These are phyloP conservation scores for Tieghemostelium lacteum DNA, from an alignment of 78 protist genomes.

Conservation along the genomic window DNA sequence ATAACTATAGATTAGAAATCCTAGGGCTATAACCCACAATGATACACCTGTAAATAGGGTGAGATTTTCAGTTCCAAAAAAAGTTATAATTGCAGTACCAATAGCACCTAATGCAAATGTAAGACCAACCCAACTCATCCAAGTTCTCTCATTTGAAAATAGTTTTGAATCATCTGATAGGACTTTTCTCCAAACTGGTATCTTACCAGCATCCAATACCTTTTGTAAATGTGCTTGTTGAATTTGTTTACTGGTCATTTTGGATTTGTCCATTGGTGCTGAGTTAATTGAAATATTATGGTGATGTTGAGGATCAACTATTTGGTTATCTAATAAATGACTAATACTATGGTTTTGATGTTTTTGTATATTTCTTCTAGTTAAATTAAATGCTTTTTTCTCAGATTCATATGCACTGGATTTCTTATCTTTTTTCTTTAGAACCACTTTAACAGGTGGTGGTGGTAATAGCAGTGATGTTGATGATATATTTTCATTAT, in stretches of 20 bases:
- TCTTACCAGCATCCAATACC: slow-evolving; percentile 19
- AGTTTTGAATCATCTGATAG: slow-evolving; percentile 61
- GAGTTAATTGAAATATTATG: not conserved
- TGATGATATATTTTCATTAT: not conserved
- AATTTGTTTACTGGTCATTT: not conserved
- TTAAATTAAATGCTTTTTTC: not conserved
- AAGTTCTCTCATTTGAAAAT: slow-evolving; percentile 72
- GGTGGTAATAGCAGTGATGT: slow-evolving; percentile 25
- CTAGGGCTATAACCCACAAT: slow-evolving; percentile 70
- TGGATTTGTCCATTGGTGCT: not conserved
- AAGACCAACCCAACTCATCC: slow-evolving; percentile 77
- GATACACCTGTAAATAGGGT: slow-evolving; percentile 51
- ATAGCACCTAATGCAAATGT: slow-evolving; percentile 71
- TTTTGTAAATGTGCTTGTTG: not conserved
- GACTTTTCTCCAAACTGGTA: slow-evolving; percentile 71
- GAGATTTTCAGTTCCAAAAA: slow-evolving; percentile 58
- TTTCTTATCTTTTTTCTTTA: slow-evolving; percentile 11
- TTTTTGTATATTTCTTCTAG: not conserved
- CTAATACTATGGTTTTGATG: not conserved
- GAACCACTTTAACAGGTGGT: slow-evolving; percentile 26
- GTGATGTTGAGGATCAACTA: not conserved
- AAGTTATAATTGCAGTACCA: slow-evolving; percentile 67
- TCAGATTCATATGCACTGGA: slow-evolving; percentile 21
- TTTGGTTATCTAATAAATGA: not conserved
- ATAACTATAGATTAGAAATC: slow-evolving; percentile 58